Evolutionary conservation across 208 protist genomes (phyloP), one percentile per base, ranked within the genome.

Genomic region (Trichomonas gallinae): DNA sequence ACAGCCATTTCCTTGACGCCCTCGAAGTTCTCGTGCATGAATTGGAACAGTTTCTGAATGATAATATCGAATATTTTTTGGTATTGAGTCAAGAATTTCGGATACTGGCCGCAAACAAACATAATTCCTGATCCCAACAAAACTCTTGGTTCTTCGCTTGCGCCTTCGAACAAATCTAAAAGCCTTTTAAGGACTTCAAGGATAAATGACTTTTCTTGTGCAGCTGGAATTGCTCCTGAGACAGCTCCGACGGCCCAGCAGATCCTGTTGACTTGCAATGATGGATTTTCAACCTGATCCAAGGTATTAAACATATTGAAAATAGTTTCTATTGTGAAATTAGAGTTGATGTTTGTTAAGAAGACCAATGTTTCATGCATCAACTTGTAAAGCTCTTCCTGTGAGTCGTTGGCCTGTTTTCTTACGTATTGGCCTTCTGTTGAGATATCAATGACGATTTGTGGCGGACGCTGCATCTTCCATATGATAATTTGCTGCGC

Each of bases 1-100:
- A 93, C 87, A 36, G 87, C 87, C 87, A 93, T 51, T 93, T 93
- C 87, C 44, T 93, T 48, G 10, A 93, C 31, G 11, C 87, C 87
- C 51, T 34, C 8, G 45, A 93, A 34, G 45, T 51, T 40, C n/a
- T 58, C 26, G 21, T 93, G 40, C 87, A 93, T 93, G 44, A 93
- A 93, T 15, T 93, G n/a, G 36, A 93, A 48, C 15, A 58, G 17
- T 31, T 93, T 93, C 38, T 51, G 15, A 26, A 51, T 23, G 46
- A 93, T 93, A 36, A 38, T 38, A 4, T 48, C 46, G 13, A 93
- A 51, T 15, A 93, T 42, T 9, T 23, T 6, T 26, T 26, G 13
- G 51, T 93, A 23, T 3, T 93, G 15, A 0, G 6, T 51, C 34
- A 93, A 58, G 45, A 93, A 93, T 8, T 44, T 42, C 3, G 87